Base-by-base conservation (phyloP, 257 asterid genomes). In the Forsythia suspensa region DNA sequence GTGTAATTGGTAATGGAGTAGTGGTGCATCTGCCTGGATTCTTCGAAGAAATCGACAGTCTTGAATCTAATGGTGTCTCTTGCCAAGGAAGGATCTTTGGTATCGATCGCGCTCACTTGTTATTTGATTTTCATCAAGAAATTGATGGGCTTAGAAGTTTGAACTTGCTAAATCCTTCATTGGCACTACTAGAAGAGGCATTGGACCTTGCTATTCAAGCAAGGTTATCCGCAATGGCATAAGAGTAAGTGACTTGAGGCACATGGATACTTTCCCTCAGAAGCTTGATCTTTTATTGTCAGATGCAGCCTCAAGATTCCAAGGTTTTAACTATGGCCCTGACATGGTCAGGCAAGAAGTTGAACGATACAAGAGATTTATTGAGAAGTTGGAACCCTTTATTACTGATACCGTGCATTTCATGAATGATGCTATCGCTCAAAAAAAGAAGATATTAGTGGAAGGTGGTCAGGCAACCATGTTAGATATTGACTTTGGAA, bases 401-500 rank as follows among this genome's bases (percentile, higher is more conserved):
- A 85, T 96, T 72, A 83, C 90, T 29, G 99, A 96, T 82, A 96
- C 98, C 0, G 97, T 96, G 82, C 88, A 96, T 80, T 94, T 80
- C 87, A 83, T 96, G 90, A 89, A 92, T 74, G 95, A 94, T 74
- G 90, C 98, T 65, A 83, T 96, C 72, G 76, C 88, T 73, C 90
- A 79, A 83, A 85, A 91, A 43, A 82, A 86, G 79, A 96, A 85
- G 88, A 82, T 96, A 80, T 78, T 96, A 89, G 98, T 96, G 4
- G 98, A 96, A 90, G 99, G 99, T 55, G 97, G 99, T 83, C 99
- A 96, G 85, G 99, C 97, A 57, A 96, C 99, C 39, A 94, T 96
- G 99, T 85, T 96, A 16, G 98, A 96, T 82, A 81, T 96, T 18
- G 99, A 94, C 81, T 92, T 96, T 82, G 99, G 99, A 43, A 96